Base-by-base conservation (phyloP, 306 rosid species). In the Carpinus viminea region DNA sequence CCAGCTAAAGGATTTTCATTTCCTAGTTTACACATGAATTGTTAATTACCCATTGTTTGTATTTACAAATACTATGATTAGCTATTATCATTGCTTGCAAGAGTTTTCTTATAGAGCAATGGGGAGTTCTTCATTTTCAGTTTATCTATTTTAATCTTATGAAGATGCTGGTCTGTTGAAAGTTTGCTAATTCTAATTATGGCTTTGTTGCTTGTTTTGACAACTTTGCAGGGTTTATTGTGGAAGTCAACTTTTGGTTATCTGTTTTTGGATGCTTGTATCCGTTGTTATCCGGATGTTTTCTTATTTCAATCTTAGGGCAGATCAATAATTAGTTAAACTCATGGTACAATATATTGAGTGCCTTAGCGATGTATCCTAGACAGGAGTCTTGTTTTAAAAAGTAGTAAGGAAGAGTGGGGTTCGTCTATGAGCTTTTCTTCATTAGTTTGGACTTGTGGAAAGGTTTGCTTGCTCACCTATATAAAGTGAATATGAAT, bases 221-320 rank as follows among this genome's bases (percentile, higher is more conserved):
- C 70, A 16, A 85, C 75, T 82, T 80, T 90, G 84, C 92, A 93
- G 99, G 88, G 89, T 73, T 78, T 93, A 36, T 73, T 84, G 74
- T 90, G 93, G 97, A 90, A 90, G 82, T 80, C 79, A 50, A 85
- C 87, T 80, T 68, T 86, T 69, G 80, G 81, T 83, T 95, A 84
- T 85, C 91, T 95, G 86, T 84, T 95, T 76, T 88, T 91, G 84
- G 99, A 95, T 83, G 92, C 90, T 68, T 93, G 98, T 91, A 93
- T 86, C 92, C 87, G 47, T 77, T 88, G 65, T 74, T 65, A 54
- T 85, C 17, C 31, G 56, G 53, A 43, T 5, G 26, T 64, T 75
- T 85, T 75, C 26, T 51, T 56, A 8, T 76, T 46, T 18, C 5
- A 61, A 38, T 15, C 52, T 71, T 81, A 21, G 21, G 57, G 53